Evolutionary conservation across 106 monocot genomes (phyloP).

Genomic region (Allium sativum): DNA sequence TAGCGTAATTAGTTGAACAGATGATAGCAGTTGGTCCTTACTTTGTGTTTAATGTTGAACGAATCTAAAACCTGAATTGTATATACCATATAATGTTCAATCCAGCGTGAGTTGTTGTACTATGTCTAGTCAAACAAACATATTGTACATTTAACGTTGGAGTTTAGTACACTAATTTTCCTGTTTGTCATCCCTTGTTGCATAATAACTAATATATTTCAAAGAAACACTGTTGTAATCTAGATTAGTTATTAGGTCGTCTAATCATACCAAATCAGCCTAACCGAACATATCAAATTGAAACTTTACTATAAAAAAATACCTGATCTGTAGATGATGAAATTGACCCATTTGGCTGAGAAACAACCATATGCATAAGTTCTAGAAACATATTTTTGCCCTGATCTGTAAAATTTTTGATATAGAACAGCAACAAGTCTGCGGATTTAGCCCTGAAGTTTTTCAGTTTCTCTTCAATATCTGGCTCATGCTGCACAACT

Average conservation of each 20-base stretch:
- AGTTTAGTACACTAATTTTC: too few species aligned
- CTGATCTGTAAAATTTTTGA: conserved; percentile 25
- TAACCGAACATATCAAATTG: neutral
- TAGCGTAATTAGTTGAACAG: too few species aligned
- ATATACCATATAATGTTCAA: too few species aligned
- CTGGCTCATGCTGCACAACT: conserved; percentile 21
- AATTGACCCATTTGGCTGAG: conserved; percentile 5
- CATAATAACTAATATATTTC: too few species aligned
- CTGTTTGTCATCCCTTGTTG: too few species aligned
- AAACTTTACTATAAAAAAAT: neutral
- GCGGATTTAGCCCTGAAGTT: conserved; percentile 13
- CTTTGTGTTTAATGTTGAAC: too few species aligned
- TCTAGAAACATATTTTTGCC: conserved; percentile 17
- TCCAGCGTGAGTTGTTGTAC: too few species aligned
- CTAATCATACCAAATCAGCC: neutral
- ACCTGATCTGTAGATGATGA: conserved; percentile 1
- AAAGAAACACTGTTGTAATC: too few species aligned
- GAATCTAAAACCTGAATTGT: too few species aligned
- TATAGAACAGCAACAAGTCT: conserved; percentile 21
- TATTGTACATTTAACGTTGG: too few species aligned
- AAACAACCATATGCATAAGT: conserved; percentile 12
- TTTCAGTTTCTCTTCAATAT: conserved; percentile 23
- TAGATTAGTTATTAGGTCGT: neutral
- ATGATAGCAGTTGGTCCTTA: too few species aligned
- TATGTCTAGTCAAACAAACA: too few species aligned